phyloP scores from a whole-genome alignment of 768 basidiomycete species.

The Suillus alpinus region DNA sequence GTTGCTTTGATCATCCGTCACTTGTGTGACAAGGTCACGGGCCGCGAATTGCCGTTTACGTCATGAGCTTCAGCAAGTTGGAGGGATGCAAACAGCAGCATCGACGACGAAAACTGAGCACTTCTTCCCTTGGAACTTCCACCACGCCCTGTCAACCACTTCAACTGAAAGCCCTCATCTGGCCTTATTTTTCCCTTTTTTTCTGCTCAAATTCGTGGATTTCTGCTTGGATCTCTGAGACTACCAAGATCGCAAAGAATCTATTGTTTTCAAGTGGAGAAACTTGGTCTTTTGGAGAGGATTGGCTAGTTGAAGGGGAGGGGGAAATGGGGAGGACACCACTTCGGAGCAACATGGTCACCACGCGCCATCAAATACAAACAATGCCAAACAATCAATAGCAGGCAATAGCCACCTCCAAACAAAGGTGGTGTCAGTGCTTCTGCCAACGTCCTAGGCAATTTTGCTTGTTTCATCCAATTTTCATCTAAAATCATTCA shows the following conservation, averaged over 20 bases:
- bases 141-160: constrained; percentile 19
- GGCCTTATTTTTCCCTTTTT: constrained; percentile 7
- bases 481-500: neutral
- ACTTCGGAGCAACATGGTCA: constrained; percentile 21
- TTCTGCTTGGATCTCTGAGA: constrained; percentile 1
- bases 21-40: constrained; percentile 13
- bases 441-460: constrained; percentile 16
- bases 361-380: constrained; percentile 18
- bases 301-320: constrained; percentile 16
- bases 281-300: constrained; percentile 5
- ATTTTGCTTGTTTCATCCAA: constrained; percentile 4
- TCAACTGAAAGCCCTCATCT: constrained; percentile 3
- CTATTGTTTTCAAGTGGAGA: neutral
- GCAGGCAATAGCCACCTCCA: constrained; percentile 29
- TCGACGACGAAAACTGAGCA: constrained; percentile 23
- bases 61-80: constrained; percentile 16
- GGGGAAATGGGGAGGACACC: constrained; percentile 23
- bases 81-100: constrained; percentile 18
- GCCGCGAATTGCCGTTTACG: constrained; percentile 24
- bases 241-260: neutral
- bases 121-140: constrained; percentile 34
- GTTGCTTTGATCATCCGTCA: constrained; percentile 19
- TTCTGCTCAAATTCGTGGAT: constrained; percentile 4
- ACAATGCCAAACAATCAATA: constrained; percentile 27
- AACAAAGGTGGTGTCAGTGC: constrained; percentile 28